phyloP scores from a whole-genome alignment of 345 rosid species.

The Leavenworthia alabamica region DNA sequence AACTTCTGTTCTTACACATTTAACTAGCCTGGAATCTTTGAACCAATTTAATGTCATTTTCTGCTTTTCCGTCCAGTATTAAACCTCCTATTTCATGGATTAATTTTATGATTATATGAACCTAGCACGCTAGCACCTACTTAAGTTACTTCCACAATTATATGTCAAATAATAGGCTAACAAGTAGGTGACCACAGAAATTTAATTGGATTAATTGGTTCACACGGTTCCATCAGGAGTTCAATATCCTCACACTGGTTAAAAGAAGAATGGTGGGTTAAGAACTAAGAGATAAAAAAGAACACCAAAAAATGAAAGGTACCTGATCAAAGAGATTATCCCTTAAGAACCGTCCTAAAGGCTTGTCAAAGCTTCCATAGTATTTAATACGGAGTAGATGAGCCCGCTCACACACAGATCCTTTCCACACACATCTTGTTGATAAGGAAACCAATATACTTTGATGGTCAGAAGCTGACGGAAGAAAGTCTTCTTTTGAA shows the following conservation, averaged over 20 bases:
- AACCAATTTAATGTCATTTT: not conserved
- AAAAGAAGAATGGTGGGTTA: not conserved
- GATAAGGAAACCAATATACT: slow-evolving; percentile 95
- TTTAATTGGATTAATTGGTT: slow-evolving; percentile 12
- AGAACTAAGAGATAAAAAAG: not conserved
- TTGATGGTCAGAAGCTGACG: slow-evolving; percentile 87
- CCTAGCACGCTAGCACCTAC: slow-evolving; percentile 7
- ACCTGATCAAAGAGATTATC: slow-evolving; percentile 95
- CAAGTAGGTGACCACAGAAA: not conserved
- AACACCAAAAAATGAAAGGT: slow-evolving; percentile 14
- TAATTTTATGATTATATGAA: slow-evolving; percentile 5
- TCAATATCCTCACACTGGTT: slow-evolving; percentile 3
- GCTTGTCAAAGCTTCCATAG: slow-evolving; percentile 90
- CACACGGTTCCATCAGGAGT: slow-evolving; percentile 7
- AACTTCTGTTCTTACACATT: slow-evolving; percentile 1
- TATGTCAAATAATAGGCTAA: not conserved
- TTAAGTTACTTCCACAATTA: not conserved
- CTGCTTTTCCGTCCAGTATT: not conserved
- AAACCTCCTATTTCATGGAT: not conserved
- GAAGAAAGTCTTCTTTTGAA: slow-evolving; percentile 78
- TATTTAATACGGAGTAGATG: slow-evolving; percentile 89
- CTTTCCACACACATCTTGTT: slow-evolving; percentile 89
- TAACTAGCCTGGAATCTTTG: slow-evolving; percentile 4
- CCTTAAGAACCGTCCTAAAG: slow-evolving; percentile 78
- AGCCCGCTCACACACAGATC: slow-evolving; percentile 82